Conservation (phyloP, 2,329 filamentous ascomycete genomes). For the Beauveria sp. region DNA sequence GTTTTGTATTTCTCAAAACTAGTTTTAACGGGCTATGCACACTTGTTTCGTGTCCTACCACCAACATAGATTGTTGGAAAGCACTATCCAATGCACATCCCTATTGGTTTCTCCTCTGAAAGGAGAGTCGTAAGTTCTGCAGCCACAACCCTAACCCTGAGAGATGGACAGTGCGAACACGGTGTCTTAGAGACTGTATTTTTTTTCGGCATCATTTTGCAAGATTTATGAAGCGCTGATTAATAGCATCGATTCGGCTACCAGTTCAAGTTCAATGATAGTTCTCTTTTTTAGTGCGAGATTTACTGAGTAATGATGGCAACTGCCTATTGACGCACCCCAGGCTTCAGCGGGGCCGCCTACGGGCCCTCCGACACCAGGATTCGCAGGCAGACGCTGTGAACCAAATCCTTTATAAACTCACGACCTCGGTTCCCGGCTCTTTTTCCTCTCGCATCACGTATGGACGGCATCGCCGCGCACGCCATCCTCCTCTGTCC, state of each 20-base stretch:
- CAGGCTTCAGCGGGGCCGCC: constrained; percentile 2
- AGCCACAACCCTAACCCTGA: not conserved
- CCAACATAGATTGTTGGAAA: no score
- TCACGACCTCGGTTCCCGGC: not conserved
- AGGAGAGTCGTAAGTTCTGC: not conserved
- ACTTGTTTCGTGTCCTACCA: not conserved
- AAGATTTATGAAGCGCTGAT: not conserved
- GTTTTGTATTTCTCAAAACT: not conserved
- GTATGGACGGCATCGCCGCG: constrained; percentile 10
- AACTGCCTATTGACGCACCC: constrained; percentile 4
- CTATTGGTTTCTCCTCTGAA: not conserved
- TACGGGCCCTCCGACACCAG: not conserved
- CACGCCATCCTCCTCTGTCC: not conserved
- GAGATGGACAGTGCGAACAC: not conserved
- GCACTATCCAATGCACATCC: not conserved
- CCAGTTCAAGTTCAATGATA: no score
- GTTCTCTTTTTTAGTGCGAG: not conserved
- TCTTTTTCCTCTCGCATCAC: not conserved
- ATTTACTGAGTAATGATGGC: not conserved
- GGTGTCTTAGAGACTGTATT: not conserved
- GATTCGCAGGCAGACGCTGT: not conserved
- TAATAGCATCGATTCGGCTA: not conserved
- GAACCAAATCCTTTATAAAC: not conserved
- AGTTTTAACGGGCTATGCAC: not conserved
- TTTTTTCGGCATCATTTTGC: not conserved